A percentile compares a stretch with the other conserved stretches of the same genome.
Evolutionary conservation across 164 flowering plant genomes (phyloP).

Genomic region (Vitis amurensis): DNA sequence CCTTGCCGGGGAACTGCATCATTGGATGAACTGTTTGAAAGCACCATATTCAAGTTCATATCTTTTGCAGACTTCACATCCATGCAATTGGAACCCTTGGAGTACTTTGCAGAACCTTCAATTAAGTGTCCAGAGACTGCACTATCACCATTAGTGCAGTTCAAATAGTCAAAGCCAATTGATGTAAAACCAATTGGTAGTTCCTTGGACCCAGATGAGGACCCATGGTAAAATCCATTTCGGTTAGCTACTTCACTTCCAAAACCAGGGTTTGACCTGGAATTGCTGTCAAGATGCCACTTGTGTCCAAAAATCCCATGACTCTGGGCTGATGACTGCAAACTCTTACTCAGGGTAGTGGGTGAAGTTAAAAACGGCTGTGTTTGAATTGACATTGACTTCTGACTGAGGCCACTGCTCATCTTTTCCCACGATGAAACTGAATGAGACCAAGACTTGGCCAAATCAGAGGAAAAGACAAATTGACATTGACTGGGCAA

Average conservation of each 20-base stretch:
- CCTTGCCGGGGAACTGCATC: constrained; percentile 18
- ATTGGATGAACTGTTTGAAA: constrained; percentile 28
- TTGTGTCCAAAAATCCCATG: constrained; percentile 34
- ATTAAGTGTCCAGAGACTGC: constrained; percentile 13
- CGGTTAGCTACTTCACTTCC: constrained; percentile 18
- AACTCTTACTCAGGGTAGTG: constrained; percentile 22
- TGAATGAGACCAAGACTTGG: constrained; percentile 30
- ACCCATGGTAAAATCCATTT: constrained; percentile 47
- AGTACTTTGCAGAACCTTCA: constrained; percentile 18
- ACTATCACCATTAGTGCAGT: constrained; percentile 17
- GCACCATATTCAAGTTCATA: constrained; percentile 33
- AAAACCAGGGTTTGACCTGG: constrained; percentile 19
- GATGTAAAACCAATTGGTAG: constrained; percentile 23
- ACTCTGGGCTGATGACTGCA: constrained; percentile 31
- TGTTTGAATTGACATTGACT: constrained; percentile 23
- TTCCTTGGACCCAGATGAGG: constrained; percentile 46
- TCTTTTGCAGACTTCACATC: constrained; percentile 40
- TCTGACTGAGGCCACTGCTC: constrained; percentile 26
- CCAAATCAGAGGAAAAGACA: constrained; percentile 24
- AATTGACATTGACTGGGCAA: constrained; percentile 14
- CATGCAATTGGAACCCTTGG: constrained; percentile 27
- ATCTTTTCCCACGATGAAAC: constrained; percentile 36
- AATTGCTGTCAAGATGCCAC: constrained; percentile 25
- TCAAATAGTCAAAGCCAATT: constrained; percentile 25
- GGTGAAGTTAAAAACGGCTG: constrained; percentile 28